Evolutionary conservation across 2,329 filamentous ascomycete species (phyloP), one percentile per base, ranked within the genome.

Genomic region (Curvularia sp.): DNA sequence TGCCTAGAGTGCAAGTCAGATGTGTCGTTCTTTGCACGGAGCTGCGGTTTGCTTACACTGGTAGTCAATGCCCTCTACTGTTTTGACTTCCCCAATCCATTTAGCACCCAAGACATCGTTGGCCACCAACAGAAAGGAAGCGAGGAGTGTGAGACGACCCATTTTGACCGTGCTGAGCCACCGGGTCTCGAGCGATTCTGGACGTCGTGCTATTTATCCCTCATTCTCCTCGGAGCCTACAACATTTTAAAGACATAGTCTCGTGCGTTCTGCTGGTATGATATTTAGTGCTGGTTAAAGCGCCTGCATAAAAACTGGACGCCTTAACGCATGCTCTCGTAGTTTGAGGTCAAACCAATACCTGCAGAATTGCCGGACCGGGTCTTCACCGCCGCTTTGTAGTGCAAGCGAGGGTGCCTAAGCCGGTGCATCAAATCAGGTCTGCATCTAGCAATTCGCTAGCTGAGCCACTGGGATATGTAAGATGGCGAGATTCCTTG

Each of bases 51-150:
- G 12, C 51, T 55, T 50, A 55, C 74, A 76, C 28, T 72, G 63
- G 35, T 74, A 75, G 3, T 61, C 61, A 4, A 61, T 52, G 13
- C 70, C 68, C 38, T 66, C 61, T 4, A 66, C 60, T 35, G 66
- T 63, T 57, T 68, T 72, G 18, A 66, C 57, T 55, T 76, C 74
- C 15, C 74, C 74, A 28, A 64, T 67, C 74, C 73, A 76, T 20
- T 62, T 57, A 2, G 62, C 62, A 35, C 53, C 66, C 26, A 65
- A 38, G 3, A 59, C 67, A 28, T 54, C 57, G 49, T 62, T 58
- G 41, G 63, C 33, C 42, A 63, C 63, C 43, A 70, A 58, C 43
- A 73, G 58, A 33, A 70, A 48, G 20, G 66, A 57, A 58, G 67
- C 53, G 15, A 72, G 43, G n/a, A 64, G 31, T 22, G 63, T 64